Evolutionary conservation across 2,329 filamentous ascomycete species (phyloP).

Genomic region (Magnaporthales sp.): DNA sequence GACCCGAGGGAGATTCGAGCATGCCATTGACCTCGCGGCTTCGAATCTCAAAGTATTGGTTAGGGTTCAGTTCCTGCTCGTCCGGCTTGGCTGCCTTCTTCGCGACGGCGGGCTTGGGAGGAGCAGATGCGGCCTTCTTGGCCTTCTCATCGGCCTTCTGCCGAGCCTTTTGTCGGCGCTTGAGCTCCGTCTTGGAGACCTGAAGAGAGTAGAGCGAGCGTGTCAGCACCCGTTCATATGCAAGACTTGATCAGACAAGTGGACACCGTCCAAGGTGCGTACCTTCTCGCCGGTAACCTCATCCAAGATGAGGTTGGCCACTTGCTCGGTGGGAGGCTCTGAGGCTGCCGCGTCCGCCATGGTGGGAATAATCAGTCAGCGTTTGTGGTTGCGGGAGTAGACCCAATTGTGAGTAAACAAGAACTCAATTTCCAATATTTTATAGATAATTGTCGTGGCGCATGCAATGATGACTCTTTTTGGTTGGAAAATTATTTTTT

Average conservation of each 20-base stretch:
- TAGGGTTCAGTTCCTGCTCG: constrained; percentile 48
- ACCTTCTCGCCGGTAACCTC: constrained; percentile 79
- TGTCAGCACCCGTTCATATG: constrained; percentile 8
- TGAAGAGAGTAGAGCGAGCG: constrained; percentile 26
- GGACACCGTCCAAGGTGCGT: neutral
- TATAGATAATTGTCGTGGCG: neutral
- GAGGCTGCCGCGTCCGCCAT: constrained; percentile 5
- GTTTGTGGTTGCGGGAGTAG: neutral
- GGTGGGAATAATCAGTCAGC: neutral
- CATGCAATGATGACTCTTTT: neutral
- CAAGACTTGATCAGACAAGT: neutral
- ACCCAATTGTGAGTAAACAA: neutral
- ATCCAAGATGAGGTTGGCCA: constrained; percentile 75
- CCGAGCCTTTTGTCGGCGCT: constrained; percentile 91
- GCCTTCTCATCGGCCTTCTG: constrained; percentile 83
- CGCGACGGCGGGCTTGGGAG: constrained; percentile 39
- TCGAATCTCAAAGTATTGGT: constrained; percentile 90
- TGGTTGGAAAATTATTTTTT: neutral
- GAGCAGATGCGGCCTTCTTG: constrained; percentile 61
- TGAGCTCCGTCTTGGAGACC: constrained; percentile 78
- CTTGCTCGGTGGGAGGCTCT: constrained; percentile 32
- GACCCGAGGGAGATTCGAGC: constrained; percentile 56
- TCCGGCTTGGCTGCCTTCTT: constrained; percentile 47
- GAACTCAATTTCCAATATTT: constrained; percentile 8
- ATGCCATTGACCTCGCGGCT: constrained; percentile 71